These are phyloP conservation scores for Lycium ferocissimum DNA, from an alignment of 257 asterid species.

Conservation along the genomic window DNA sequence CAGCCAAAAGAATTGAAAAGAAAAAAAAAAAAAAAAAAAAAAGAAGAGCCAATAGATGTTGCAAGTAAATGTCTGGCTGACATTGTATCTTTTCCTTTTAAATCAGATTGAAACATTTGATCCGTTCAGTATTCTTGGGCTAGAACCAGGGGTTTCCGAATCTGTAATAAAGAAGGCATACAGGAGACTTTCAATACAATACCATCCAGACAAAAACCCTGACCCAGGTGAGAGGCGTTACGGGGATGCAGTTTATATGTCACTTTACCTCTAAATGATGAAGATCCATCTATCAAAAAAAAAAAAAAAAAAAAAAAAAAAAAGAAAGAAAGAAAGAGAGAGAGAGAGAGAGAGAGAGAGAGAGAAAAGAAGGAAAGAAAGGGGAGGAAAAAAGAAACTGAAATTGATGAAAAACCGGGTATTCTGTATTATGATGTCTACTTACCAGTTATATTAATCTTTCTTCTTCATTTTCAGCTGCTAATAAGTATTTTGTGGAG, in stretches of 20 bases:
- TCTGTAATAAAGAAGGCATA: conserved; percentile 93
- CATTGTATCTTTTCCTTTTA: conserved; percentile 24
- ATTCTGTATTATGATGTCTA: conserved; percentile 1
- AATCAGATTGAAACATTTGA: conserved; percentile 84
- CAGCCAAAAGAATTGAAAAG: not conserved
- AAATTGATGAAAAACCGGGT: not conserved
- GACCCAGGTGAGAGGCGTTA: conserved; percentile 72
- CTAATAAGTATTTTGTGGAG: conserved; percentile 87
- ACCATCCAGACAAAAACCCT: conserved; percentile 98
- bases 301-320: too few relatives aligned
- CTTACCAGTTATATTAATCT: conserved; percentile 27
- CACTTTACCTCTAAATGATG: conserved; percentile 24
- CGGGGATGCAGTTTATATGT: conserved; percentile 4
- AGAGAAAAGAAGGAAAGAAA: not conserved
- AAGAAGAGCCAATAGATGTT: not conserved
- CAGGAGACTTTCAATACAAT: conserved; percentile 86
- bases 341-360: not conserved
- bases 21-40: too few relatives aligned
- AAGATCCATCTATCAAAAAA: not conserved
- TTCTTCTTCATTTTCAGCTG: conserved; percentile 65
- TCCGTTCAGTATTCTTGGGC: conserved; percentile 91
- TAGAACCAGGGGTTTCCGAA: conserved; percentile 86
- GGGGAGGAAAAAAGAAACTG: not conserved
- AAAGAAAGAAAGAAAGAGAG: not conserved
- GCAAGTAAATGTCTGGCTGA: not conserved